Conservation (phyloP, 495 filamentous ascomycete species). For the Cercophora scortea region DNA sequence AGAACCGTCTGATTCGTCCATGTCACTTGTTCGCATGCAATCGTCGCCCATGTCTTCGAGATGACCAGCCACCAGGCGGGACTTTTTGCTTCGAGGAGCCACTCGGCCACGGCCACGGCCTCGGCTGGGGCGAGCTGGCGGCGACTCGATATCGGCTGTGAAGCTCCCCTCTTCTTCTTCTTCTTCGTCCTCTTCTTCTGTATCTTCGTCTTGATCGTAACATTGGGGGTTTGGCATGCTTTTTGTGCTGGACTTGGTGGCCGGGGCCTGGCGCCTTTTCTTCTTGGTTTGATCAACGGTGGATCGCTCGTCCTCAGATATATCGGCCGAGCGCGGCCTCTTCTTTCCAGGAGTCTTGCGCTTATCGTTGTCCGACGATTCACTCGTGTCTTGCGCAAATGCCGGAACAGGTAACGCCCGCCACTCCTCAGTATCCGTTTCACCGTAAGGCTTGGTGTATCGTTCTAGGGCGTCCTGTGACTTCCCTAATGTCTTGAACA, state of each 20-base stretch:
- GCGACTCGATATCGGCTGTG: neutral
- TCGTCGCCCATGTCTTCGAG: conserved; percentile 40
- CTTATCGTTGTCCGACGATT: conserved; percentile 8
- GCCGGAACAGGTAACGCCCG: conserved; percentile 16
- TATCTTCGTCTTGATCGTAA: conserved; percentile 1
- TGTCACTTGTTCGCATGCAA: conserved; percentile 39
- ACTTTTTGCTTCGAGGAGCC: no score
- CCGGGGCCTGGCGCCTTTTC: neutral
- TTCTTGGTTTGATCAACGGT: neutral
- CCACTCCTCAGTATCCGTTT: conserved; percentile 22
- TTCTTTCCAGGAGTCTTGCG: neutral
- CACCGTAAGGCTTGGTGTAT: conserved; percentile 17
- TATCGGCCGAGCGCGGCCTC: neutral
- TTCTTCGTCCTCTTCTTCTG: conserved; percentile 5
- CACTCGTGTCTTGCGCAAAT: conserved; percentile 26
- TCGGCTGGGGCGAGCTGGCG: neutral
- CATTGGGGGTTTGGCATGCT: neutral
- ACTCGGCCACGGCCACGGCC: neutral
- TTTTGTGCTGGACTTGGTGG: conserved; percentile 1
- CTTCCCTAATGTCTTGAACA: conserved; percentile 31
- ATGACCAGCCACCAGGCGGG: conserved; percentile 15
- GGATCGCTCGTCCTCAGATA: neutral
- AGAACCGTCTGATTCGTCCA: conserved; percentile 35
- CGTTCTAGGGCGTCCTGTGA: conserved; percentile 19
- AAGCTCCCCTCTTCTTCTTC: conserved; percentile 3